Evolutionary conservation across 768 basidiomycete species (phyloP).

Genomic region (Russula emetica): DNA sequence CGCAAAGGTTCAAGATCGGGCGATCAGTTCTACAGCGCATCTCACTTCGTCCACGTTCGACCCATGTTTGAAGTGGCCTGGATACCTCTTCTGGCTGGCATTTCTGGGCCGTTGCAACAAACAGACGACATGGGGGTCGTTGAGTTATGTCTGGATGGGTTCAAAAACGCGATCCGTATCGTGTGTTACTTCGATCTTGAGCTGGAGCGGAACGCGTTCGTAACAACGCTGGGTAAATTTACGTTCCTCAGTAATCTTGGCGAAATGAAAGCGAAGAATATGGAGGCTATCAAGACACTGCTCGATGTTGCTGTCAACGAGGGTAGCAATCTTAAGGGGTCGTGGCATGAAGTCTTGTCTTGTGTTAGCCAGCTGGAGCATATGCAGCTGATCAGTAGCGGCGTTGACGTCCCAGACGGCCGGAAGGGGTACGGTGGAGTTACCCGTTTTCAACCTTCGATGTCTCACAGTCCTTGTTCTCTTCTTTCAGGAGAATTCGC

Average conservation of each 20-base stretch:
- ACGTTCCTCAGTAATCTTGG: slow-evolving; percentile 96
- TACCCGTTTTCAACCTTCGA: not conserved
- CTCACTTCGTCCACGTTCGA: slow-evolving; percentile 90
- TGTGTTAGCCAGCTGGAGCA: slow-evolving; percentile 98
- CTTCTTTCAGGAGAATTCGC: slow-evolving; percentile 38
- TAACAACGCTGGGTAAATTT: slow-evolving; percentile 93
- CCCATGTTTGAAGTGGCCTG: slow-evolving; percentile 99
- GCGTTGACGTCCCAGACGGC: slow-evolving; percentile 79
- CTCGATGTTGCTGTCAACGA: slow-evolving; percentile 95
- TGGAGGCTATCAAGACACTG: slow-evolving; percentile 96
- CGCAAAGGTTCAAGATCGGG: slow-evolving; percentile 71
- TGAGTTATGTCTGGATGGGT: slow-evolving; percentile 88
- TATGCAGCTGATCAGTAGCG: slow-evolving; percentile 95
- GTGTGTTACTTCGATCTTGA: slow-evolving; percentile 97
- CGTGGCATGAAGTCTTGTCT: slow-evolving; percentile 93
- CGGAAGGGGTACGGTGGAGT: slow-evolving; percentile 65
- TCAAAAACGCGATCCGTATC: slow-evolving; percentile 94
- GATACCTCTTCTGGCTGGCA: slow-evolving; percentile 95
- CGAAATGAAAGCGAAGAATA: slow-evolving; percentile 99
- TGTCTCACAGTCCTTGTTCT: slow-evolving; percentile 24
- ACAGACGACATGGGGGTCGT: slow-evolving; percentile 93
- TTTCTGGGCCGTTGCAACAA: slow-evolving; percentile 91
- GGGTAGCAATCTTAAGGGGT: slow-evolving; percentile 91
- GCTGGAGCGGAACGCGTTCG: slow-evolving; percentile 96
- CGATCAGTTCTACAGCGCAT: slow-evolving; percentile 95